phyloP scores from a whole-genome alignment of 805 yeast genomes.

The Millerozyma miso region DNA sequence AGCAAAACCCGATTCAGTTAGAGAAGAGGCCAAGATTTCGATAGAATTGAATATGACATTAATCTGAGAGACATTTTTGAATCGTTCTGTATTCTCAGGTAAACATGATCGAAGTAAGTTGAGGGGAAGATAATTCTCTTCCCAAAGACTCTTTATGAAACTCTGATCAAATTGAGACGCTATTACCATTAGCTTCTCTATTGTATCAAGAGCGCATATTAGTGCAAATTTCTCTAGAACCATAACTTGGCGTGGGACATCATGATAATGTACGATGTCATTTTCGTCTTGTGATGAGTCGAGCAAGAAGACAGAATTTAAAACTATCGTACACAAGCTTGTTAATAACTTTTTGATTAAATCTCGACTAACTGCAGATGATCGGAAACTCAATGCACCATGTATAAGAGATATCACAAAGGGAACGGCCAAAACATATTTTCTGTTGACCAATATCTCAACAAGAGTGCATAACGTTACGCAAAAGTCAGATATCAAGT shows the following conservation, averaged over 20 bases:
- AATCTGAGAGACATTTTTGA: constrained; percentile 36
- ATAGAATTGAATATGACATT: constrained; percentile 49
- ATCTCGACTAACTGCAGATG: constrained; percentile 49
- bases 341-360: constrained; percentile 20
- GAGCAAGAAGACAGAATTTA: constrained; percentile 20
- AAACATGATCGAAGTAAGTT: constrained; percentile 37
- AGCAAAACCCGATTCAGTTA: constrained; percentile 28
- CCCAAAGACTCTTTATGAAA: constrained; percentile 18
- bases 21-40: constrained; percentile 48
- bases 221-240: constrained; percentile 47
- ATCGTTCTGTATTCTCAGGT: constrained; percentile 46
- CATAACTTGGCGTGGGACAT: constrained; percentile 27
- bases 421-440: constrained; percentile 46
- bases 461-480: constrained; percentile 19
- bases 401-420: constrained; percentile 56
- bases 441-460: constrained; percentile 22
- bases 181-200: constrained; percentile 43
- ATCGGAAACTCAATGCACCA: constrained; percentile 53
- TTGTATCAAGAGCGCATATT: constrained; percentile 49
- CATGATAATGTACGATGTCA: constrained; percentile 23
- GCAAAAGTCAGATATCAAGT: constrained; percentile 40
- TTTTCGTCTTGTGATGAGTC: constrained; percentile 25
- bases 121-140: constrained; percentile 24
- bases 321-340: constrained; percentile 14
- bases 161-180: constrained; percentile 21